Conservation (phyloP, 305 asterid species). For the Ajuga reptans region DNA sequence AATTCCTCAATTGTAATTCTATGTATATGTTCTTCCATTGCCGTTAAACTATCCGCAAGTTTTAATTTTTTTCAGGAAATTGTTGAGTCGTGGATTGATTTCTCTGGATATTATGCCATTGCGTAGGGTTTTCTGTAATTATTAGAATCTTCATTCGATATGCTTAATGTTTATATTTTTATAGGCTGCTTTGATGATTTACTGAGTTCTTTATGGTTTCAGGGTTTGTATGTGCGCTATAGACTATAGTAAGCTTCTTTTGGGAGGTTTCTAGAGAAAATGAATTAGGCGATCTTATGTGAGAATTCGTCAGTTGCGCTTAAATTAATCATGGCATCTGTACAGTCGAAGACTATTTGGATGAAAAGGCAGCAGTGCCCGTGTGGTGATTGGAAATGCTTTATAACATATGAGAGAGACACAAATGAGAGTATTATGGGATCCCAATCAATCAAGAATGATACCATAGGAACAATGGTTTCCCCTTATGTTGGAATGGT, state of each 20-base stretch:
- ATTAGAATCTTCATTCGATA: not conserved
- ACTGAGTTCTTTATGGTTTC: conserved; percentile 12
- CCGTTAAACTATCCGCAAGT: not conserved
- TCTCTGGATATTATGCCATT: not conserved
- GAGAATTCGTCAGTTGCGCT: conserved; percentile 5
- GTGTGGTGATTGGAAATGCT: conserved; percentile 73
- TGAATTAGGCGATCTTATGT: not conserved
- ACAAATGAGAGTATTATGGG: conserved; percentile 28
- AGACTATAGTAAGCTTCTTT: not conserved
- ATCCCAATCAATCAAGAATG: conserved; percentile 35
- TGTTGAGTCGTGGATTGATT: not conserved
- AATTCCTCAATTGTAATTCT: not conserved
- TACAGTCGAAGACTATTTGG: conserved; percentile 48
- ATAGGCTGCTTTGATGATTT: conserved; percentile 2
- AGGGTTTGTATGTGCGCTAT: conserved; percentile 18
- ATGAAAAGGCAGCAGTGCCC: conserved; percentile 58
- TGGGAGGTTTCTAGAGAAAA: not conserved
- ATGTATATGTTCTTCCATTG: not conserved
- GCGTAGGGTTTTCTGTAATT: not conserved
- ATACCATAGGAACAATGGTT: conserved; percentile 30
- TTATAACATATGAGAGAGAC: conserved; percentile 41
- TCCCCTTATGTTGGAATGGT: conserved; percentile 62
- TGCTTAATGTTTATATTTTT: not conserved
- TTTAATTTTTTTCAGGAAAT: not conserved
- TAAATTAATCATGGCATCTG: conserved; percentile 33